Percentiles rank a stretch among this genome's conserved stretches.
Evolutionary conservation across 352 stramenopile species (phyloP).

Genomic region (Pythium guiyangense): DNA sequence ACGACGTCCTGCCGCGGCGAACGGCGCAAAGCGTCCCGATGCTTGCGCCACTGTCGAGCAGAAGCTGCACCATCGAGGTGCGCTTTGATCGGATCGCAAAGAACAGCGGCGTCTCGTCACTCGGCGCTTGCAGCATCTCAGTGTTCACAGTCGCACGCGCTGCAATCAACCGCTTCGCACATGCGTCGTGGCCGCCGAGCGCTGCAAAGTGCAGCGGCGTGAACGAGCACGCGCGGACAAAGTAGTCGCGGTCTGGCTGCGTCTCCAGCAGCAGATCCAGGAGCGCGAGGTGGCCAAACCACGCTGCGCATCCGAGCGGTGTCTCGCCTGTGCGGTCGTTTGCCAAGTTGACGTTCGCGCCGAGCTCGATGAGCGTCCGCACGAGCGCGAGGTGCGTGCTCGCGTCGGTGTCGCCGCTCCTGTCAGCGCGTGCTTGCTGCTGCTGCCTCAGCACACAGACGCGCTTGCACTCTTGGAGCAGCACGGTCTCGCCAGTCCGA

Average conservation of each 20-base stretch:
- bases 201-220: conserved; percentile 58
- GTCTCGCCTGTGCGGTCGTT: conserved; percentile 49
- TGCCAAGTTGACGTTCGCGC: conserved; percentile 44
- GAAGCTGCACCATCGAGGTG: conserved; percentile 36
- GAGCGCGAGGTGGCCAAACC: conserved; percentile 37
- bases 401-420: not conserved
- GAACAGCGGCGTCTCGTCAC: conserved; percentile 44
- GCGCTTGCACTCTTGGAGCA: conserved; percentile 58
- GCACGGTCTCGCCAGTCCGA: conserved; percentile 33
- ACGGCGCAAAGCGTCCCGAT: conserved; percentile 37
- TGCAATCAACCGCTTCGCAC: conserved; percentile 37
- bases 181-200: conserved; percentile 30
- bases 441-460: conserved; percentile 17
- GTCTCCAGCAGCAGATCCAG: conserved; percentile 52
- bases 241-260: conserved; percentile 30
- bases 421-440: not conserved
- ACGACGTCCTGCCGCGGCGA: conserved; percentile 31
- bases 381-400: conserved; percentile 30
- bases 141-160: conserved; percentile 33
- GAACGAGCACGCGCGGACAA: conserved; percentile 33
- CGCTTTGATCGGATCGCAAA: conserved; percentile 57
- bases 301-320: conserved; percentile 43
- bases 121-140: conserved; percentile 19
- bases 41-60: conserved; percentile 37
- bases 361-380: conserved; percentile 41